Evolutionary conservation across 2,329 filamentous ascomycete species (phyloP).

Genomic region (Colletotrichum sp.): DNA sequence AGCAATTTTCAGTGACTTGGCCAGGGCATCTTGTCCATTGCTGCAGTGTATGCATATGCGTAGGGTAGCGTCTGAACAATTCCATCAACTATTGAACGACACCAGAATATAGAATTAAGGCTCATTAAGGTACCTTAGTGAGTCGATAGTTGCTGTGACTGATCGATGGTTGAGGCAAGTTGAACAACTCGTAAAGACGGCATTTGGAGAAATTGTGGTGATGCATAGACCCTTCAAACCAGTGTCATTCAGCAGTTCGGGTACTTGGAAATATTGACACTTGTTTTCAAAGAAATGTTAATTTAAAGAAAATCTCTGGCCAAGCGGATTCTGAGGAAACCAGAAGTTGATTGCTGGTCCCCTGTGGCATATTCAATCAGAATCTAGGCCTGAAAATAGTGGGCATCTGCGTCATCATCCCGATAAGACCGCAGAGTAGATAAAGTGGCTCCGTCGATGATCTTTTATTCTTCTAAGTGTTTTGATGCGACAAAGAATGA

Average conservation of each 20-base stretch:
- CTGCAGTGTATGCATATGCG: not conserved
- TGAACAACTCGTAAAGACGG: not conserved
- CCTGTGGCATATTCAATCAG: not conserved
- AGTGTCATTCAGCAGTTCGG: not conserved
- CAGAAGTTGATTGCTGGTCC: not conserved
- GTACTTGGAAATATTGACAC: not conserved
- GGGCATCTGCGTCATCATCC: not conserved
- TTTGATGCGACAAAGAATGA: not conserved
- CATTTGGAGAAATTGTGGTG: not conserved
- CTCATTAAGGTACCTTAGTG: too few relatives aligned
- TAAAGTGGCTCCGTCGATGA: not conserved
- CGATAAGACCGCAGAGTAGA: not conserved
- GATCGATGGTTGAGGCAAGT: not conserved
- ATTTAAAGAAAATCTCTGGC: not conserved
- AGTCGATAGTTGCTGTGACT: not conserved
- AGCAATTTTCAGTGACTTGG: not conserved
- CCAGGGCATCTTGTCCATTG: rapidly evolving
- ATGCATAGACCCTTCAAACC: not conserved
- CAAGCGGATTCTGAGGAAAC: not conserved
- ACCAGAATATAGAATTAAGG: rapidly evolving
- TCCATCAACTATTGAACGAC: not conserved
- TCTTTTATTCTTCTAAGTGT: not conserved
- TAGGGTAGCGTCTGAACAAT: not conserved
- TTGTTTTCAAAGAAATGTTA: not conserved
- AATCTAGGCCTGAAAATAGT: not conserved